Evolutionary conservation across 192 early-diverging fungal genomes (phyloP), one percentile per base, ranked within the genome.

Genomic region (Funneliformis mosseae): DNA sequence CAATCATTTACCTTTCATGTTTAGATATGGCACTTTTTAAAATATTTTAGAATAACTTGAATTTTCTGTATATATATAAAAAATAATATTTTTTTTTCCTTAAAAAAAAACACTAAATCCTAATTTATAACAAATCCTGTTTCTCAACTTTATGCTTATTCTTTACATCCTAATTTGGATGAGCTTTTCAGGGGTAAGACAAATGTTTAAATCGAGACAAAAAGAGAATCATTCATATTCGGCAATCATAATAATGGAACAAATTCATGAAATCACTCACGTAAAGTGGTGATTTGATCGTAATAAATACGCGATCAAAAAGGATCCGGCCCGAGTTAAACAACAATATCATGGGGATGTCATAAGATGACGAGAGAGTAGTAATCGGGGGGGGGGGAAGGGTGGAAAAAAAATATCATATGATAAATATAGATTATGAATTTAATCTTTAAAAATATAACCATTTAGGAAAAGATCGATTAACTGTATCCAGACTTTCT

Each of bases 121-220:
- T 55, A 55, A 55, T 55, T 55, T 55, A 55, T 55, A 55, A 55
- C 50, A 55, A 55, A 55, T 55, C 50, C 50, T 55, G 50, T 55
- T 55, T 14, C 50, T 55, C 50, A 18, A 5, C 18, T 55, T 55
- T 55, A 55, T 55, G 50, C 50, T 55, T 55, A 55, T 55, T 45
- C 50, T 55, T 55, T 55, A 55, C 16, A 55, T 21, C 50, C 50
- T 18, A 55, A 55, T 55, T 55, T 55, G 50, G 50, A 55, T 14
- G 18, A 55, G 14, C 12, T 55, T 55, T 55, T 18, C 14, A 18
- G 16, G 50, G 50, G 50, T 21, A 33, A 33, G 33, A 3, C 33
- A 33, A 33, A 33, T 33, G 33, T 33, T n/a, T 33, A 33, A 33
- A 55, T 55, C 14, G 18, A 12, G 12, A 48, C 14, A 55, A 55